Conservation (phyloP, 352 stramenopile genomes). For the Pythium rhizo-oryzae region DNA sequence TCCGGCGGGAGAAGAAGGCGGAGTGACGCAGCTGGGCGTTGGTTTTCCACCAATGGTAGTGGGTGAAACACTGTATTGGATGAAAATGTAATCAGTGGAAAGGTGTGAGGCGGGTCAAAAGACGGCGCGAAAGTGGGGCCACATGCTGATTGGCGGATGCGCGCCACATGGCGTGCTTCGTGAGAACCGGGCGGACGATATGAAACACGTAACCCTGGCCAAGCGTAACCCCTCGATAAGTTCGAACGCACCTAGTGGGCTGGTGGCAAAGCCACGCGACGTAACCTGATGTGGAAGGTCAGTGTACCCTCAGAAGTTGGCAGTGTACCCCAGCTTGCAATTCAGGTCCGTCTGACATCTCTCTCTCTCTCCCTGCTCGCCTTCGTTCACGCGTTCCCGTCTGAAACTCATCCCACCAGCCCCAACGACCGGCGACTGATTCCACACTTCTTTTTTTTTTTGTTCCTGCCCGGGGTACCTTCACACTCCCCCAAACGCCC, state of each 20-base stretch:
- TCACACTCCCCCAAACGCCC: neutral
- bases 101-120: conserved; percentile 2
- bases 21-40: neutral
- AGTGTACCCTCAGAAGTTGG: neutral
- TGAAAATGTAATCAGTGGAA: neutral
- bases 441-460: neutral
- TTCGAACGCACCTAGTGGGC: neutral
- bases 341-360: neutral
- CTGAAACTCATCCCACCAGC: neutral
- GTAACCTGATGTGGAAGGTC: neutral
- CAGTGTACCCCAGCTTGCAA: neutral
- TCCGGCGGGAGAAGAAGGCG: conserved; percentile 7
- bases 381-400: neutral
- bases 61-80: neutral
- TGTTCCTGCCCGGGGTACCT: neutral
- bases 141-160: neutral
- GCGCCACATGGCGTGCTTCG: conserved; percentile 6
- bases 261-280: neutral
- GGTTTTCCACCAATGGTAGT: conserved; percentile 18
- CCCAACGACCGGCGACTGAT: conserved; percentile 1
- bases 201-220: neutral
- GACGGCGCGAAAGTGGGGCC: conserved; percentile 17
- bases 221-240: neutral
- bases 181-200: neutral
- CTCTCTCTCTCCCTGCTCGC: neutral